Evolutionary conservation across 495 filamentous ascomycete genomes (phyloP), one percentile per base, ranked within the genome.

Genomic region (Xylaria intraflava): DNA sequence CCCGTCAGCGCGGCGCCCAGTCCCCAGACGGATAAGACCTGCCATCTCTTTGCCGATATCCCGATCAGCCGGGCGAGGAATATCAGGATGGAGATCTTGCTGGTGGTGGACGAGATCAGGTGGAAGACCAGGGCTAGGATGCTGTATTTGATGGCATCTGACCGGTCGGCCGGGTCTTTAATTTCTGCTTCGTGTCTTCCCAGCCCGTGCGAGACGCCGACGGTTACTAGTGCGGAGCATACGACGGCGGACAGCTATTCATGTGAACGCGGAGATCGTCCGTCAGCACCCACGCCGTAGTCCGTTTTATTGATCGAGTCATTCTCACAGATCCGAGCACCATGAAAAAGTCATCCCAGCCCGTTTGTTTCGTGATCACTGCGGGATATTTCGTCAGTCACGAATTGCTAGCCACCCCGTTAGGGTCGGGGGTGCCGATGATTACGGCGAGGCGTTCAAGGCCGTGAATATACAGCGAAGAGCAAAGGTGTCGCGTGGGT

Each of bases 331-430:
- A 46, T 38, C 56, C 51, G 17, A 55, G 31, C 20, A 36, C 2
- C 56, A 59, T 59, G 31, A 59, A 59, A 24, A 54, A 46, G 24
- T 59, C 56, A 59, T 55, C 56, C 56, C 56, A 59, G 27, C 56
- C 56, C n/a, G 51, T 29, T 23, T 53, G 56, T 19, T 48, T 42
- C 2, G 44, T 49, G 7, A 50, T 20, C 12, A 49, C 56, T 53
- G 23, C 16, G 23, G 19, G 19, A 35, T n/a, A n/a, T n/a, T n/a
- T n/a, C n/a, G n/a, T n/a, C n/a, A n/a, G n/a, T n/a, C n/a, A n/a
- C n/a, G n/a, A n/a, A n/a, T n/a, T n/a, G n/a, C n/a, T n/a, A n/a
- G n/a, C n/a, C n/a, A 20, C 20, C 16, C 2, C n/a, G 46, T n/a
- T 29, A n/a, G 24, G 24, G 27, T 51, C 35, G 41, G 48, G n/a